Conservation (phyloP, 2,329 filamentous ascomycete species). For the Aspergillus hiratsukae region DNA sequence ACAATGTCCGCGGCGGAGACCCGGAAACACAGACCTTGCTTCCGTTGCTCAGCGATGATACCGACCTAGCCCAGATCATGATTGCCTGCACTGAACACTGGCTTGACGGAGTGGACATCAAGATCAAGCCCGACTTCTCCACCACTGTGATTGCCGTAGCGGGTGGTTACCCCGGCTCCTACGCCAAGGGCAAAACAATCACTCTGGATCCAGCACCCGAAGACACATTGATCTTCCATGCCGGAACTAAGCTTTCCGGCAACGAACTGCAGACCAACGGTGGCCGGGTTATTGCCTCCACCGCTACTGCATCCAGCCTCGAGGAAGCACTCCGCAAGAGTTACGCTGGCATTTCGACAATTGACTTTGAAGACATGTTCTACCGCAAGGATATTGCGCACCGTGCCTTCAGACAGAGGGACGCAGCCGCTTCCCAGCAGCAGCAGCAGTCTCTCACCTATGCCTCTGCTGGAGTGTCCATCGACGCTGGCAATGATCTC, state of each 20-base stretch:
- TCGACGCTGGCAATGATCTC: slow-evolving; percentile 88
- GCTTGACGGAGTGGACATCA: slow-evolving; percentile 65
- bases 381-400: slow-evolving; percentile 90
- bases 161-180: slow-evolving; percentile 82
- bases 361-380: slow-evolving; percentile 85
- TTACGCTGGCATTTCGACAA: slow-evolving; percentile 76
- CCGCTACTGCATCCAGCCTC: slow-evolving; percentile 69
- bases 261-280: slow-evolving; percentile 71
- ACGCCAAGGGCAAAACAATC: slow-evolving; percentile 71
- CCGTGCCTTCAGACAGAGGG: slow-evolving; percentile 48
- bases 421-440: slow-evolving; percentile 14
- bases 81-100: slow-evolving; percentile 73
- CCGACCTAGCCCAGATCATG: slow-evolving; percentile 85
- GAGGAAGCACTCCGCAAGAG: slow-evolving; percentile 79
- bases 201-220: slow-evolving; percentile 50
- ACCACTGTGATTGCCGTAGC: slow-evolving; percentile 93
- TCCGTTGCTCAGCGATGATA: slow-evolving; percentile 69
- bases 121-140: slow-evolving; percentile 66
- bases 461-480: slow-evolving; percentile 86
- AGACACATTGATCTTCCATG: slow-evolving; percentile 80
- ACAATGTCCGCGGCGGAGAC: slow-evolving; percentile 90
- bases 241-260: slow-evolving; percentile 67
- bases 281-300: slow-evolving; percentile 91
- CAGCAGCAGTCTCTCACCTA: slow-evolving; percentile 64
- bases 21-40: slow-evolving; percentile 87